Evolutionary conservation across 1,284 basidiomycete genomes (phyloP).

Genomic region (Cronartium ribicola): DNA sequence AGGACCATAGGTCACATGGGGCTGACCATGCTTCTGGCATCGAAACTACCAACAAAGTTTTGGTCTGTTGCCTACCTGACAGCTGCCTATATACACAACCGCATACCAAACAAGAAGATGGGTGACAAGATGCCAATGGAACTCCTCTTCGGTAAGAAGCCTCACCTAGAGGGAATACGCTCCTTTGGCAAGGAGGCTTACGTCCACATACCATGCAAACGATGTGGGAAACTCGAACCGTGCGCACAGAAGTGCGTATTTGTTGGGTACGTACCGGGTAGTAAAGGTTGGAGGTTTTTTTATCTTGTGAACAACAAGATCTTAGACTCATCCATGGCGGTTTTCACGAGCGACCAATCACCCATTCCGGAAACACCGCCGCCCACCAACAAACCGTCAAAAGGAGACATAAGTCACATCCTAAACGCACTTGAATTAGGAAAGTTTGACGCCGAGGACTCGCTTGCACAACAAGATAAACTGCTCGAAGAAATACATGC

Average conservation of each 20-base stretch:
- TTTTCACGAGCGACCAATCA: neutral
- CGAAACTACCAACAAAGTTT: neutral
- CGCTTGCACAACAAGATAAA: too few species aligned
- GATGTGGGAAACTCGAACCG: neutral
- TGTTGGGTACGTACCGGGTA: neutral
- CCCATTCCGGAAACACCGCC: too few species aligned
- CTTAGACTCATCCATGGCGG: neutral
- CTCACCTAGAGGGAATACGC: neutral
- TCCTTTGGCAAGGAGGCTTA: neutral
- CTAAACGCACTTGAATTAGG: too few species aligned
- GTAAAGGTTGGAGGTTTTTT: neutral
- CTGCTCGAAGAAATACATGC: too few species aligned
- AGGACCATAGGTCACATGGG: neutral
- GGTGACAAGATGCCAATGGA: neutral
- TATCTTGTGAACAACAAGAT: neutral
- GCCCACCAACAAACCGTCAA: too few species aligned
- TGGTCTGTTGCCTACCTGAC: neutral
- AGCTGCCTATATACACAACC: neutral
- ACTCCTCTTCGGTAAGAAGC: neutral
- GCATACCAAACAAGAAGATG: neutral
- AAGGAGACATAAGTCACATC: too few species aligned
- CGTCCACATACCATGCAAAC: neutral
- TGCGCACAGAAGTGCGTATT: neutral
- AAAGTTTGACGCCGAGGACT: too few species aligned
- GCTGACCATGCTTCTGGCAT: neutral